Conservation (phyloP, 2,329 filamentous ascomycete genomes). For the Fusarium succisae region DNA sequence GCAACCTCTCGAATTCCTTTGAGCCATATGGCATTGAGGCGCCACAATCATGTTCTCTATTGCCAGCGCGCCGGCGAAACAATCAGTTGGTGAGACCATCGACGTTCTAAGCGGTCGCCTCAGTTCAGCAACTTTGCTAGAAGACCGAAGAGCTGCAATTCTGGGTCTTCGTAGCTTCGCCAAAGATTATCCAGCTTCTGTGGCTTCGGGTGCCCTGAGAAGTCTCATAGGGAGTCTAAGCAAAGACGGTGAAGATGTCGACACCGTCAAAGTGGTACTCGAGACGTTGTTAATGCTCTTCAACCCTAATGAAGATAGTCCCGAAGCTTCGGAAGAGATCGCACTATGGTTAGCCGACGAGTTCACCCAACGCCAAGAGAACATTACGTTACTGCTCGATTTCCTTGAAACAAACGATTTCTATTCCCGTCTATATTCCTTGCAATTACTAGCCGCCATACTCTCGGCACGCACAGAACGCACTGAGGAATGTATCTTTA, state of each 20-base stretch:
- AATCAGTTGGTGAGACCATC: conserved; percentile 96
- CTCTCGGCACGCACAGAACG: conserved; percentile 86
- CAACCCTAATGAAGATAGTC: conserved; percentile 73
- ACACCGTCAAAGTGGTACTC: conserved; percentile 93
- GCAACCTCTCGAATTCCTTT: conserved; percentile 15
- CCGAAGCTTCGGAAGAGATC: conserved; percentile 96
- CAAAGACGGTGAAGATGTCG: conserved; percentile 92
- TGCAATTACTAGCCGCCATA: conserved; percentile 90
- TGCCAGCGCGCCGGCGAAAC: conserved; percentile 83
- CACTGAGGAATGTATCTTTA: conserved; percentile 93
- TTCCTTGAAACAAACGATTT: conserved; percentile 89
- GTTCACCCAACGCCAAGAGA: conserved; percentile 97
- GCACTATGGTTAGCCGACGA: conserved; percentile 96
- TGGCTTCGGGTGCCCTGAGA: conserved; percentile 90
- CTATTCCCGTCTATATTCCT: conserved; percentile 88
- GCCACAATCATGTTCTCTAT: conserved; percentile 68
- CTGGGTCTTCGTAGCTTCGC: conserved; percentile 94
- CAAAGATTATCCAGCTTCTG: conserved; percentile 94
- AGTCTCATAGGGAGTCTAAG: conserved; percentile 85
- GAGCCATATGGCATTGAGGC: conserved; percentile 45
- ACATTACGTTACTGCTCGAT: conserved; percentile 89
- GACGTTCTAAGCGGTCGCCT: conserved; percentile 87
- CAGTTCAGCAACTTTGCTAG: conserved; percentile 87
- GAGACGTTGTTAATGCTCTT: conserved; percentile 97
- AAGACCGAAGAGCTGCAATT: conserved; percentile 93